Base-by-base conservation (phyloP, 2,329 filamentous ascomycete species). In the Trichoderma gracile region DNA sequence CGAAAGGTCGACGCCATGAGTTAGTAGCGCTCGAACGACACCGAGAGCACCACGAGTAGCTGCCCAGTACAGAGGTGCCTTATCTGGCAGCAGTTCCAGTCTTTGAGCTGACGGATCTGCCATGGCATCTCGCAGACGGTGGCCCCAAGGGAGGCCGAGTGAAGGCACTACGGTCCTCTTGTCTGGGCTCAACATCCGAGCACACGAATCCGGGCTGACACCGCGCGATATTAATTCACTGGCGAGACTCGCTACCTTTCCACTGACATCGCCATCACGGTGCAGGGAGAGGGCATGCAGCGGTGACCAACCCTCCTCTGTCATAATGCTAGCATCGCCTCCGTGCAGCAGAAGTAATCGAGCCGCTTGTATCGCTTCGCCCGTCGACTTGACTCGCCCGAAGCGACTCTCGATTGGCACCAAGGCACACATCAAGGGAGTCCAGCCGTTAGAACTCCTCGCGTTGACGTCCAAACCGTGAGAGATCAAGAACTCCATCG, bases 391-490 rank as follows among this genome's bases (percentile, higher is more conserved):
- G 5, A 8, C 38, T 9, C 55, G 25, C 12, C 10, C 3, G 23
- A 49, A n/a, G 45, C 17, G 19, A 47, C 1, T 4, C 1, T 46
- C 5, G 23, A 53, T 63, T 10, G 65, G 70, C 10, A 58, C 46
- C 2, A 75, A 57, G 8, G 72, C 72, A 46, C 72, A 75, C 38
- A 73, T 59, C 19, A 75, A 64, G 6, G 73, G 73, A 12, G 73
- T 75, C 73, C 73, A 75, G 52, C 71, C 69, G 49, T 72, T 71
- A 10, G 55, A 12, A 63, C 65, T 75, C 1, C 25, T 38, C 1
- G 55, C 47, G 50, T 75, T 70, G 30, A 72, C 66, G 50, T 72
- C 59, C 1, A 70, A 21, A 33, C 71, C 69, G 3, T 49, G 50
- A 21, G 57, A 49, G 23, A 69, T 38, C 14, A 71, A 63, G 47